Evolutionary conservation across 495 filamentous ascomycete species (phyloP).

Genomic region (Daldinia vernicosa): DNA sequence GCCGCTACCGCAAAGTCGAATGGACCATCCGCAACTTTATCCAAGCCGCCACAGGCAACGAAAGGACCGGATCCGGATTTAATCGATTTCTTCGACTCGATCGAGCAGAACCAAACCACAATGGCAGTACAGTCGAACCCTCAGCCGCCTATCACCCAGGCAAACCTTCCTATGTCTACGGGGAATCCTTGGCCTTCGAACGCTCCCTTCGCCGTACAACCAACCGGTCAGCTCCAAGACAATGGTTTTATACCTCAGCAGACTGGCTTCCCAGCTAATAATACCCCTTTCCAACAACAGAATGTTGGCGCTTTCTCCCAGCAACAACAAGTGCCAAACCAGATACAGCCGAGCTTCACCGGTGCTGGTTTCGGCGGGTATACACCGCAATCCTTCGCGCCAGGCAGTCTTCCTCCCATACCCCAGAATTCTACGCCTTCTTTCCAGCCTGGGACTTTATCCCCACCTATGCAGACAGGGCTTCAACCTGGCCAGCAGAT

Average conservation of each 20-base stretch:
- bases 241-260: conserved; percentile 60
- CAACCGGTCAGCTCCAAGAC: conserved; percentile 55
- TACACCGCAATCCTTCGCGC: conserved; percentile 68
- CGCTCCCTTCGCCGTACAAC: conserved; percentile 51
- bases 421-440: conserved; percentile 70
- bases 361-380: conserved; percentile 91
- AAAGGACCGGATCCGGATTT: conserved; percentile 80
- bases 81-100: conserved; percentile 98
- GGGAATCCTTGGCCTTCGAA: conserved; percentile 55
- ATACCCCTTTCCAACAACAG: conserved; percentile 57
- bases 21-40: conserved; percentile 25
- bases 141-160: conserved; percentile 40
- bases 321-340: conserved; percentile 60
- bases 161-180: conserved; percentile 48
- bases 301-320: conserved; percentile 60
- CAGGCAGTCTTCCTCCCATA: conserved; percentile 64
- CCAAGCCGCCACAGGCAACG: conserved; percentile 45
- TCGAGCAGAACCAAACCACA: conserved; percentile 90
- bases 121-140: conserved; percentile 55
- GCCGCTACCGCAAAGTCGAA: conserved; percentile 49
- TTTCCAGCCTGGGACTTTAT: conserved; percentile 54
- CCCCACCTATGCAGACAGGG: conserved; percentile 50
- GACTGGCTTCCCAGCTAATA: conserved; percentile 60
- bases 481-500: conserved; percentile 63
- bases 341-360: conserved; percentile 64